A percentile compares a stretch with the other conserved stretches of the same genome.
Conservation (phyloP, 1,284 basidiomycete species). For the Trametes pubescens region DNA sequence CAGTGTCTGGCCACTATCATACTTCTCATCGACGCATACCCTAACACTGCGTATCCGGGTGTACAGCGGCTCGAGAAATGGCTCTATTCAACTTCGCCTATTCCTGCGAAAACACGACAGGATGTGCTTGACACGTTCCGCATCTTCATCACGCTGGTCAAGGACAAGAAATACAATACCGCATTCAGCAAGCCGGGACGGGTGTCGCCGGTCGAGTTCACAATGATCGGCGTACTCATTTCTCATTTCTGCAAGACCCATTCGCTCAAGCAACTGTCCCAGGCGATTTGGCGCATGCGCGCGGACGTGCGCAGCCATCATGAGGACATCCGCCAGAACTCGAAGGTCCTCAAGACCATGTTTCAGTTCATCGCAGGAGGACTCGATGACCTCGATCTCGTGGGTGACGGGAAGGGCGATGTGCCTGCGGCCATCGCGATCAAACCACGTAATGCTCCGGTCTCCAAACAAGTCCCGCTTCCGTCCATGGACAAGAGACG, state of each 20-base stretch:
- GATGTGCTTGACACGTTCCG: conserved; percentile 51
- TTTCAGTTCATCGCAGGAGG: conserved; percentile 48
- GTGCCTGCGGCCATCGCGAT: conserved; percentile 31
- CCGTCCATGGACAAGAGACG: conserved; percentile 19
- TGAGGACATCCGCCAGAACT: conserved; percentile 53
- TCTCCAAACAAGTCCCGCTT: background rate
- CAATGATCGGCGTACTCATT: conserved; percentile 57
- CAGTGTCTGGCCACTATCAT: conserved; percentile 54
- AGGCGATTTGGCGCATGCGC: conserved; percentile 52
- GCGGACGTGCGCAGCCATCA: conserved; percentile 51
- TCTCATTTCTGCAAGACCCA: conserved; percentile 44
- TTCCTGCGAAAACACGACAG: conserved; percentile 42
- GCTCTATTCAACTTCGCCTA: conserved; percentile 42
- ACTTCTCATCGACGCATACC: conserved; percentile 49
- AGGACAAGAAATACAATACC: conserved; percentile 45
- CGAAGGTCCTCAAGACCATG: conserved; percentile 50
- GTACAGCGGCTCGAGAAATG: conserved; percentile 51
- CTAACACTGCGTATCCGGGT: conserved; percentile 42
- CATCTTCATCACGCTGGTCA: conserved; percentile 51
- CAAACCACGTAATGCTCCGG: conserved; percentile 1
- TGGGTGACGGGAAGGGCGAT: conserved; percentile 38
- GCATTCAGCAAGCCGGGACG: conserved; percentile 51
- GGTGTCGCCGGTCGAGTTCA: conserved; percentile 57
- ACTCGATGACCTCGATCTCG: conserved; percentile 31
- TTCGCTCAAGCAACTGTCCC: conserved; percentile 52